Percentiles rank a stretch among this genome's conserved stretches.
phyloP scores from a whole-genome alignment of 345 rosid genomes.

The Lagerstroemia speciosa region DNA sequence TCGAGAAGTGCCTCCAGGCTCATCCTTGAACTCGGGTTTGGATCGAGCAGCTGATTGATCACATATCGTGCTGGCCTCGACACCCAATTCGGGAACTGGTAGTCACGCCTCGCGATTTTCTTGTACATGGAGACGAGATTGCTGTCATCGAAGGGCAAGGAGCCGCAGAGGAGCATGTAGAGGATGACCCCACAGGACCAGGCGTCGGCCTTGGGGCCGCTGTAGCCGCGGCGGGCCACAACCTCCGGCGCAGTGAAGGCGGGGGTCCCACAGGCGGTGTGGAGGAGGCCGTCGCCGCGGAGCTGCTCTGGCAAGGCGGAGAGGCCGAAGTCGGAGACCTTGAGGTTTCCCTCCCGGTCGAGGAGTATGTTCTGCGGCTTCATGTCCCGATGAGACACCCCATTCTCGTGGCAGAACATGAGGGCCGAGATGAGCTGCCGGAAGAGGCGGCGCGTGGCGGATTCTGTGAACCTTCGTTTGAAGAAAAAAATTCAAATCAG shows the following conservation, averaged over 20 bases:
- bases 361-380: conserved; percentile 84
- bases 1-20: conserved; percentile 36
- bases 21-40: conserved; percentile 65
- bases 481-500: neutral
- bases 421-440: conserved; percentile 79
- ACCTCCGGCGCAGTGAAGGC: conserved; percentile 81
- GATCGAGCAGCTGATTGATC: conserved; percentile 59
- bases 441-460: conserved; percentile 52
- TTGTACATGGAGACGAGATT: conserved; percentile 49
- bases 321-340: conserved; percentile 74
- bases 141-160: conserved; percentile 51
- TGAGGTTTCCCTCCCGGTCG: conserved; percentile 51
- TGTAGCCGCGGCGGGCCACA: conserved; percentile 35
- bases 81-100: conserved; percentile 45
- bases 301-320: conserved; percentile 64
- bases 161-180: conserved; percentile 46
- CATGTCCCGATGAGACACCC: conserved; percentile 78
- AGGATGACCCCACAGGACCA: conserved; percentile 95
- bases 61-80: conserved; percentile 41
- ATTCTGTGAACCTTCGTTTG: conserved; percentile 20
- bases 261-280: conserved; percentile 76
- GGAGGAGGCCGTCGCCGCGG: conserved; percentile 36
- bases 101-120: conserved; percentile 46
- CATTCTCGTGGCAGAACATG: conserved; percentile 67
- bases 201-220: conserved; percentile 66